Evolutionary conservation across 768 basidiomycete genomes (phyloP), one percentile per base, ranked within the genome.

Genomic region (Boletus fagicola): DNA sequence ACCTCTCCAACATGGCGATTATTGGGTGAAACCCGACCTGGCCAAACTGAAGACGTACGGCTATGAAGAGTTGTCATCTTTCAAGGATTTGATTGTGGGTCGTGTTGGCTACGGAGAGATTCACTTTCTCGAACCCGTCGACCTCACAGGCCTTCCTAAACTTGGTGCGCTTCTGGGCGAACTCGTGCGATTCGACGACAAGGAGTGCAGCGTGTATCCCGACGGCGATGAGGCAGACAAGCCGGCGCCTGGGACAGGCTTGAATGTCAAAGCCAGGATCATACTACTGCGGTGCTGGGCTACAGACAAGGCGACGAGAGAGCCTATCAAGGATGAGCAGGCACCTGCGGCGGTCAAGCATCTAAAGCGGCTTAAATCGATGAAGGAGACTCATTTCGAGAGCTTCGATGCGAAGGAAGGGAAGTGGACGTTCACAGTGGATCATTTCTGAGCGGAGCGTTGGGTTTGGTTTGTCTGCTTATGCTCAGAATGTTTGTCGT

Each of bases 71-170:
- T 76, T 98, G 26, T 83, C 83, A 8, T 75, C 85, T 18, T 86
- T 94, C 66, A 75, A 82, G 55, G 85, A 85, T 61, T 84, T 99
- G 63, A 79, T 88, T 22, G 93, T 97, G 44, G 94, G 94, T 10
- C 88, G 96, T n/a, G 82, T 87, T 53, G 94, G 94, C 36, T 96
- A 87, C 65, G 97, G 97, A 33, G 83, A 94, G 72, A 87, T 98
- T 60, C 75, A 82, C 71, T 82, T 96, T 86, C 77, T 82, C 72
- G 78, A 91, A 75, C 77, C 89, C 61, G 85, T 92, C 35, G 94
- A 98, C 68, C 82, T 99, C 56, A 97, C 94, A 26, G 86, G 88
- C 24, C 76, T 96, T 48, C 77, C 85, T 16, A 88, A 87, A 67
- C 80, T 98, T 39, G 83, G 85, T 8, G 85, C 87, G 39, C 83